Conservation (phyloP, 2,329 filamentous ascomycete species). For the Claviceps paspali region DNA sequence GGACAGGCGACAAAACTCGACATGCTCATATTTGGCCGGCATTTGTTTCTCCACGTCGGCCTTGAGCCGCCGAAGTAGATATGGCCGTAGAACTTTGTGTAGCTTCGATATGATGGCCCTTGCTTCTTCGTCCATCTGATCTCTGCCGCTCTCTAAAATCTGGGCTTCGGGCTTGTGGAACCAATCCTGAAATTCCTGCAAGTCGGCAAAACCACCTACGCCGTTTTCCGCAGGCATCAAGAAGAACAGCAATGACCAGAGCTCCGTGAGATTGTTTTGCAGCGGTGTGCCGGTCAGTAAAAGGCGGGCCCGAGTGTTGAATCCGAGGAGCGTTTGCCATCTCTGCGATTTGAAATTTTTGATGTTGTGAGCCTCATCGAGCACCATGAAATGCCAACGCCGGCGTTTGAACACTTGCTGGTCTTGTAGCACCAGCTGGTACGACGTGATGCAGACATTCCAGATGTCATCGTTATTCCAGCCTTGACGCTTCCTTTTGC, state of each 20-base stretch:
- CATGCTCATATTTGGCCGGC: constrained; percentile 94
- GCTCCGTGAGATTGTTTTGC: constrained; percentile 90
- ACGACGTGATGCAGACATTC: constrained; percentile 97
- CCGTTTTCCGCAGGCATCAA: constrained; percentile 83
- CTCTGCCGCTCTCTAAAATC: constrained; percentile 85
- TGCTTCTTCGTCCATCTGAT: constrained; percentile 88
- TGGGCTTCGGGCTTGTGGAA: constrained; percentile 92
- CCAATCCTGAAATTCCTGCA: constrained; percentile 94
- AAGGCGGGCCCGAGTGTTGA: constrained; percentile 78
- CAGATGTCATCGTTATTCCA: constrained; percentile 90
- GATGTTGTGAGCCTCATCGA: constrained; percentile 98
- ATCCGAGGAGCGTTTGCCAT: constrained; percentile 89
- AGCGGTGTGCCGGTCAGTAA: constrained; percentile 87
- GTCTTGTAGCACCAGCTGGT: constrained; percentile 89
- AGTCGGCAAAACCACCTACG: constrained; percentile 76
- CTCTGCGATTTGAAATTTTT: constrained; percentile 98
- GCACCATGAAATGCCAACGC: constrained; percentile 93
- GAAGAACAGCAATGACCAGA: constrained; percentile 96
- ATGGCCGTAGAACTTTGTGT: constrained; percentile 85
- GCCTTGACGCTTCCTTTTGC: constrained; percentile 75
- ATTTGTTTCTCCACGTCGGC: constrained; percentile 98
- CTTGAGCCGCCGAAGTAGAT: constrained; percentile 79
- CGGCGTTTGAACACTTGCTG: constrained; percentile 85
- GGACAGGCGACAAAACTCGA: constrained; percentile 87
- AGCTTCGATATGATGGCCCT: constrained; percentile 83